Conservation (phyloP, 2,329 filamentous ascomycete genomes). For the Beauveria scarabaeidicola region DNA sequence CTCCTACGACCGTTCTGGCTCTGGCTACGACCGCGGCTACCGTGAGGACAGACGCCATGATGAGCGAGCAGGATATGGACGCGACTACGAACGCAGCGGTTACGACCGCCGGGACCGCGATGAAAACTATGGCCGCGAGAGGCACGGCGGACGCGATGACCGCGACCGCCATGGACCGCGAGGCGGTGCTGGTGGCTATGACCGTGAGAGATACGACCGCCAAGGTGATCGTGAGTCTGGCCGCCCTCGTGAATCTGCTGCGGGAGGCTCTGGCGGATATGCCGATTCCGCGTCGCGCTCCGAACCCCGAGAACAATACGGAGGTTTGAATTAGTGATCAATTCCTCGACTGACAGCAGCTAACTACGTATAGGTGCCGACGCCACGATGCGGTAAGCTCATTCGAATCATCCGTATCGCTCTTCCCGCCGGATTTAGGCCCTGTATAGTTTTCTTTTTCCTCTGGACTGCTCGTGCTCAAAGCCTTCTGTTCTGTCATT, state of each 20-base stretch:
- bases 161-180: slow-evolving; percentile 34
- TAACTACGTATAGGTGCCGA: slow-evolving; percentile 26
- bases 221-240: slow-evolving; percentile 31
- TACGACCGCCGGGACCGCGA: slow-evolving; percentile 30
- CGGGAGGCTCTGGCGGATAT: slow-evolving; percentile 28
- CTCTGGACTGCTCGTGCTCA: slow-evolving; percentile 2
- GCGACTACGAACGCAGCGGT: slow-evolving; percentile 45
- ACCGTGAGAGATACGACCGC: slow-evolving; percentile 42
- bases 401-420: slow-evolving; percentile 1
- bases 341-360: slow-evolving; percentile 10
- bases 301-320: slow-evolving; percentile 36
- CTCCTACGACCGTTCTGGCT: slow-evolving; percentile 25
- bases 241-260: slow-evolving; percentile 31
- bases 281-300: slow-evolving; percentile 34
- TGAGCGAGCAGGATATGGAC: slow-evolving; percentile 37
- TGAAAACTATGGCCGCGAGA: slow-evolving; percentile 30
- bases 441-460: slow-evolving; percentile 8
- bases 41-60: slow-evolving; percentile 17
- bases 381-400: slow-evolving; percentile 19
- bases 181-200: slow-evolving; percentile 35
- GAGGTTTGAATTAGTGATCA: slow-evolving; percentile 27
- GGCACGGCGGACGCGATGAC: slow-evolving; percentile 37
- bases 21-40: slow-evolving; percentile 31
- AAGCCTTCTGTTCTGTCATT: slow-evolving; percentile 15
- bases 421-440: slow-evolving; percentile 1